These are phyloP conservation scores for Globisporangium ultimum DNA, from an alignment of 352 stramenopile species.

Conservation along the genomic window DNA sequence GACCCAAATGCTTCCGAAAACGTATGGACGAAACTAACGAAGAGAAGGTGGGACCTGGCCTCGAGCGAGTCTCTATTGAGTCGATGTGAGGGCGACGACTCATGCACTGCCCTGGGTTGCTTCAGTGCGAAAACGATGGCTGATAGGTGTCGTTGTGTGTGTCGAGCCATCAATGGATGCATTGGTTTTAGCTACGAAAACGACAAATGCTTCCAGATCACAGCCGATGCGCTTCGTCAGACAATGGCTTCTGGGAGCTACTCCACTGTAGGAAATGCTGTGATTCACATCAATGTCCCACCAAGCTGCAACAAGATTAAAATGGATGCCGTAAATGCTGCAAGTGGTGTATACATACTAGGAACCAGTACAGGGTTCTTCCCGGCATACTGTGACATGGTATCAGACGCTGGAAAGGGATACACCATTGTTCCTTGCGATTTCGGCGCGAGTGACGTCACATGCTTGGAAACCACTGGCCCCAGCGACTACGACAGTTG, in stretches of 20 bases:
- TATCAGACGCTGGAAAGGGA: slow-evolving; percentile 36
- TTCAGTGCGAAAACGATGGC: slow-evolving; percentile 24
- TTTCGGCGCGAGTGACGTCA: slow-evolving; percentile 22
- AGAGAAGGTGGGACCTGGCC: slow-evolving; percentile 31
- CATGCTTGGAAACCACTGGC: slow-evolving; percentile 27
- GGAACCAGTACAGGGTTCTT: slow-evolving; percentile 37
- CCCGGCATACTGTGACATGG: slow-evolving; percentile 56
- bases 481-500: slow-evolving; percentile 45
- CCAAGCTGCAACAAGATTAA: slow-evolving; percentile 56
- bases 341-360: slow-evolving; percentile 39
- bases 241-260: slow-evolving; percentile 30
- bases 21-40: slow-evolving; percentile 33
- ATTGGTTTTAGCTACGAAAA: slow-evolving; percentile 39
- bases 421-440: slow-evolving; percentile 57
- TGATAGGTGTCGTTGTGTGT: slow-evolving; percentile 48
- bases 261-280: slow-evolving; percentile 17
- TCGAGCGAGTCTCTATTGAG: slow-evolving; percentile 28
- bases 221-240: slow-evolving; percentile 30
- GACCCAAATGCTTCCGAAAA: slow-evolving; percentile 30
- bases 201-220: slow-evolving; percentile 37
- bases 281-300: slow-evolving; percentile 55
- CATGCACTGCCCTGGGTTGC: slow-evolving; percentile 29
- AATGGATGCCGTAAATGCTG: slow-evolving; percentile 19
- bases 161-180: slow-evolving; percentile 26
- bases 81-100: slow-evolving; percentile 20